Conservation (phyloP, 805 yeast species). For the Lipomyces orientalis region DNA sequence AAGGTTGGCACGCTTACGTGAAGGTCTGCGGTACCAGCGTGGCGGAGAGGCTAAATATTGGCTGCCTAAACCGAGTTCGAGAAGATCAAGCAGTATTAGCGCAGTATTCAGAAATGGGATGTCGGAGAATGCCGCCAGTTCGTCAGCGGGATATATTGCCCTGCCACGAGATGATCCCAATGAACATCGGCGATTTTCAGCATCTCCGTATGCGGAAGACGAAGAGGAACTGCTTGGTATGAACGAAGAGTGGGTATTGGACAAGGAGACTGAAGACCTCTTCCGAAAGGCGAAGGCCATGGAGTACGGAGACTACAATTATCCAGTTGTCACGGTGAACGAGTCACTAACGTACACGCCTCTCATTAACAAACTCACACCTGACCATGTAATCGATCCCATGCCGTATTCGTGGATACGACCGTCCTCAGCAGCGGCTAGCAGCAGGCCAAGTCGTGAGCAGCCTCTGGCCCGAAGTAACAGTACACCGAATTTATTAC, state of each 20-base stretch:
- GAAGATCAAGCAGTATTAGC: constrained; percentile 12
- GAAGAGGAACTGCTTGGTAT: not conserved
- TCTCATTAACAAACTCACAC: constrained; percentile 4
- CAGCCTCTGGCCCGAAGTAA: not conserved
- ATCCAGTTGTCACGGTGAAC: constrained; percentile 49
- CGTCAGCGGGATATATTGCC: constrained; percentile 15
- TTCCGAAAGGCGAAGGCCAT: constrained; percentile 45
- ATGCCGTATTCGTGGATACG: constrained; percentile 5
- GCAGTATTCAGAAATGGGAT: constrained; percentile 9
- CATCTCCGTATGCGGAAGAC: not conserved
- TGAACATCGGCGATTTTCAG: not conserved
- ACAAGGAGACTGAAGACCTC: constrained; percentile 45
- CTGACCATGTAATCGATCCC: not conserved
- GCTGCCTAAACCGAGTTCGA: constrained; percentile 52
- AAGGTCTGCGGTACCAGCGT: constrained; percentile 80
- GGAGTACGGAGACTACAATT: constrained; percentile 51
- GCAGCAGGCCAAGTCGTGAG: not conserved
- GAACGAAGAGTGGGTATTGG: constrained; percentile 32
- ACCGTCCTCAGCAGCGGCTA: not conserved
- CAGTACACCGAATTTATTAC: constrained; percentile 4
- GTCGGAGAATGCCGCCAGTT: constrained; percentile 12
- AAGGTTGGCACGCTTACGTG: constrained; percentile 70
- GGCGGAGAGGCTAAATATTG: constrained; percentile 86
- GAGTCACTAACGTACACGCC: constrained; percentile 35
- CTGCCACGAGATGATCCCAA: constrained; percentile 12